phyloP scores from a whole-genome alignment of 495 filamentous ascomycete genomes.

The Penicillium coprophilum region DNA sequence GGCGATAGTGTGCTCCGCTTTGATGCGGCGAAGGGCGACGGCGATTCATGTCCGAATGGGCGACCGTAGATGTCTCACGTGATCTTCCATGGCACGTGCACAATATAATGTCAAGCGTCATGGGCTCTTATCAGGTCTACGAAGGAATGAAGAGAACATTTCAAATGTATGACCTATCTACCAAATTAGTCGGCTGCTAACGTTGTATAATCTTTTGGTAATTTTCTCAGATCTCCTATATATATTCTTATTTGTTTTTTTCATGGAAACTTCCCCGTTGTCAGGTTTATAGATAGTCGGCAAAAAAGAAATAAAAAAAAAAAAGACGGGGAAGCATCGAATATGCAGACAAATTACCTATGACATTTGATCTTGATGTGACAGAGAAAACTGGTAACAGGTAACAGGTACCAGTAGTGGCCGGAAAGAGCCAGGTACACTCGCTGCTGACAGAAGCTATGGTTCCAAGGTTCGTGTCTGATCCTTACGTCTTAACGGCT shows the following conservation, averaged over 20 bases:
- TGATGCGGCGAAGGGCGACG: slow-evolving; percentile 41
- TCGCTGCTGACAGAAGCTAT: neutral
- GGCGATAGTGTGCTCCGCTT: slow-evolving; percentile 24
- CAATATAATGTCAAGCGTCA: neutral
- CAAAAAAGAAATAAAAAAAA: no score
- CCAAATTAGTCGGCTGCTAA: no score
- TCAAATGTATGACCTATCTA: neutral
- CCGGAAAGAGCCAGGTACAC: neutral
- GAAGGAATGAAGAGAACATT: neutral
- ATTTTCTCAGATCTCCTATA: no score
- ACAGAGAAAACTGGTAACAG: neutral
- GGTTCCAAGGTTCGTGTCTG: neutral
- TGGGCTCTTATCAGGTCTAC: neutral
- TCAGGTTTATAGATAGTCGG: no score
- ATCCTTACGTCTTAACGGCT: neutral
- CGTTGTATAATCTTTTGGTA: no score
- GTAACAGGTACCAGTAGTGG: no score
- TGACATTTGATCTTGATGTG: neutral
- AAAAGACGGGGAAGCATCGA: no score
- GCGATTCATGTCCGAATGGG: slow-evolving; percentile 27
- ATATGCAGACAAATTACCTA: no score
- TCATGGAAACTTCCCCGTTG: no score
- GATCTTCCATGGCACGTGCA: slow-evolving; percentile 16
- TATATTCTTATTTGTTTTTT: no score
- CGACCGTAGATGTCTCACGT: slow-evolving; percentile 20